phyloP scores from a whole-genome alignment of 2,329 filamentous ascomycete genomes.

The Ceratocystis smalleyi region DNA sequence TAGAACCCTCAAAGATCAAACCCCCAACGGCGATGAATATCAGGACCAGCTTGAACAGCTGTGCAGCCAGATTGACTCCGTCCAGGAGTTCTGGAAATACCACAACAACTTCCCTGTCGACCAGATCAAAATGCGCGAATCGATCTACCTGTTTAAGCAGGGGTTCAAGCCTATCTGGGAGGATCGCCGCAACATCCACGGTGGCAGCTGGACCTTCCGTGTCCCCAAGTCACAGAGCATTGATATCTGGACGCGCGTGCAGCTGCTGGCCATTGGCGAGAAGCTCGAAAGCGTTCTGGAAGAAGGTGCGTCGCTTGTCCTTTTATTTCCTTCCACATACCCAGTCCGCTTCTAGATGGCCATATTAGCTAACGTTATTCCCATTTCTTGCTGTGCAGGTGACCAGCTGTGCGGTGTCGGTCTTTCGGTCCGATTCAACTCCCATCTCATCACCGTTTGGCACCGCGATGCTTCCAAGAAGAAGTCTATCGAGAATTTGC shows the following conservation, averaged over 20 bases:
- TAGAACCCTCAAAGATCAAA: slow-evolving; percentile 33
- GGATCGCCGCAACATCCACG: slow-evolving; percentile 70
- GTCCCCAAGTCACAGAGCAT: slow-evolving; percentile 60
- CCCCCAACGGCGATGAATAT: slow-evolving; percentile 32
- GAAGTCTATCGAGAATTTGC: slow-evolving; percentile 59
- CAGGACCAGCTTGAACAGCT: slow-evolving; percentile 45
- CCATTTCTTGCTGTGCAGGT: slow-evolving; percentile 30
- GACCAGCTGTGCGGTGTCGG: slow-evolving; percentile 84
- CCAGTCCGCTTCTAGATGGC: background rate
- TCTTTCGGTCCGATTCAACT: slow-evolving; percentile 76
- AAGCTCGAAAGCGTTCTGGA: slow-evolving; percentile 59
- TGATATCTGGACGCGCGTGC: slow-evolving; percentile 67
- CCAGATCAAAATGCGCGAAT: slow-evolving; percentile 61
- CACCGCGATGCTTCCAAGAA: slow-evolving; percentile 75
- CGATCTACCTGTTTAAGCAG: slow-evolving; percentile 63
- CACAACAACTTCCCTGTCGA: slow-evolving; percentile 68
- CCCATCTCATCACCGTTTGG: slow-evolving; percentile 80
- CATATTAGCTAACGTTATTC: background rate
- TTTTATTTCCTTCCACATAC: background rate
- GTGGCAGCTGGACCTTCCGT: slow-evolving; percentile 85
- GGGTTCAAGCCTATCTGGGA: slow-evolving; percentile 68
- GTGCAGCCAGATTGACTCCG: slow-evolving; percentile 53
- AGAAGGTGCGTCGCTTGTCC: slow-evolving; percentile 36
- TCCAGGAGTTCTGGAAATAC: slow-evolving; percentile 75
- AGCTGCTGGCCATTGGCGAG: slow-evolving; percentile 72